A percentile compares a stretch with the other conserved stretches of the same genome.
Conservation (phyloP, 2,329 filamentous ascomycete species). For the Exophiala oligosperma region DNA sequence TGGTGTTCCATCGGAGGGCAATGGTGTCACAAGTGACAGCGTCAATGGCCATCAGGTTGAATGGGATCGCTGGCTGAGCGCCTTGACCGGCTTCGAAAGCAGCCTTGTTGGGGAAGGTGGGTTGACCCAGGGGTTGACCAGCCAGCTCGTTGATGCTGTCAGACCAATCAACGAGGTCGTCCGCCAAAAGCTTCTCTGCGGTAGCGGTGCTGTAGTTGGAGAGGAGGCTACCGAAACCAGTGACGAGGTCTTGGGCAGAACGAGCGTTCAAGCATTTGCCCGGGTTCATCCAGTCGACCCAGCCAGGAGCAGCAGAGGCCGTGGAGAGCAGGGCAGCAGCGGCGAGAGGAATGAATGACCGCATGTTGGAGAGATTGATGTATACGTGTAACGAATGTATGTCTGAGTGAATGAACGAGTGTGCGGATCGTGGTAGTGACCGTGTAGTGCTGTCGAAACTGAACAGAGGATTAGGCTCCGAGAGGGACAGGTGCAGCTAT, state of each 20-base stretch:
- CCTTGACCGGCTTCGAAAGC: constrained; percentile 32
- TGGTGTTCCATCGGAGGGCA: constrained; percentile 34
- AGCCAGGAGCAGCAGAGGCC: constrained; percentile 16
- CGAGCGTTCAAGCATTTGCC: constrained; percentile 18
- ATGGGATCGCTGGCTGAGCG: constrained; percentile 33
- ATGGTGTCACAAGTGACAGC: constrained; percentile 35
- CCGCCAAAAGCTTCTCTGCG: constrained; percentile 25
- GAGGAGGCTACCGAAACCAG: constrained; percentile 20
- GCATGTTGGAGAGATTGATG: constrained; percentile 14
- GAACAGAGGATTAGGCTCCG: not conserved
- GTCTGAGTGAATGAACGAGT: not conserved
- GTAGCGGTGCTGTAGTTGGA: constrained; percentile 18
- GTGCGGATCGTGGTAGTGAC: not conserved
- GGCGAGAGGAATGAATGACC: constrained; percentile 19
- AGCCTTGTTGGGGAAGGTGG: constrained; percentile 35
- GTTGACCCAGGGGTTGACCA: constrained; percentile 31
- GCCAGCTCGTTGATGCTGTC: constrained; percentile 37
- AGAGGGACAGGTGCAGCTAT: not conserved
- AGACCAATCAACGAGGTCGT: constrained; percentile 33
- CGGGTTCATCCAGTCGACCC: constrained; percentile 17
- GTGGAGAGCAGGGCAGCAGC: constrained; percentile 20
- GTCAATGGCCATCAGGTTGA: constrained; percentile 30
- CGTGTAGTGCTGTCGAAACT: not conserved
- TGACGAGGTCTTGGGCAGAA: constrained; percentile 17
- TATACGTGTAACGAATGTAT: constrained; percentile 2